A percentile compares a stretch with the other conserved stretches of the same genome.
phyloP scores from a whole-genome alignment of 495 filamentous ascomycete species.

The Daldinia concentrica region DNA sequence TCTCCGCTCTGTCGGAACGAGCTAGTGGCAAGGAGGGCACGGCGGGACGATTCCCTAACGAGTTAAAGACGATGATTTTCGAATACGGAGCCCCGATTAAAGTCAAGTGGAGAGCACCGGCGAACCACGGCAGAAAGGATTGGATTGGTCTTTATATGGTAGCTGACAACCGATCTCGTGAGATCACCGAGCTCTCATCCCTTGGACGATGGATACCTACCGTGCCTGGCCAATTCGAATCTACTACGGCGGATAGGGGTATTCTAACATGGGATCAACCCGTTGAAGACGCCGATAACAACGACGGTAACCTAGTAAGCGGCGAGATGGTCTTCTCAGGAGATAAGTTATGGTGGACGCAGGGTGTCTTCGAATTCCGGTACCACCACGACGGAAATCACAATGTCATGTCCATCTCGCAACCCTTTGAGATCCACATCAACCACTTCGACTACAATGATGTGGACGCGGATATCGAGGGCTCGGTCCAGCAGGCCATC shows the following conservation, averaged over 20 bases:
- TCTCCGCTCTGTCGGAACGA: conserved; percentile 59
- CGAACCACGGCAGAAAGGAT: conserved; percentile 90
- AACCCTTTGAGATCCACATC: conserved; percentile 91
- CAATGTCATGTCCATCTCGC: conserved; percentile 94
- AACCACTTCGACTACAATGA: conserved; percentile 76
- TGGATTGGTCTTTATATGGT: conserved; percentile 97
- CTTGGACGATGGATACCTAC: conserved; percentile 91
- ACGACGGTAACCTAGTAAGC: conserved; percentile 60
- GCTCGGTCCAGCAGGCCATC: conserved; percentile 58
- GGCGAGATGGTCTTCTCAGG: conserved; percentile 91
- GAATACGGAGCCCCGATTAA: conserved; percentile 92
- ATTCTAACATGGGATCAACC: conserved; percentile 74
- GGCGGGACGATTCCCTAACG: conserved; percentile 54
- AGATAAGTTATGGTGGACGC: conserved; percentile 97
- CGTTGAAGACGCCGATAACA: conserved; percentile 59
- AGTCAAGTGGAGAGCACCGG: conserved; percentile 90
- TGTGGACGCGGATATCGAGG: conserved; percentile 52
- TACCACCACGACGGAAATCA: conserved; percentile 96
- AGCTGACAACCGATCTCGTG: conserved; percentile 87
- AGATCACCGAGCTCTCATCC: conserved; percentile 82
- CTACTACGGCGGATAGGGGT: conserved; percentile 77
- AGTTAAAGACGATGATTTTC: conserved; percentile 76
- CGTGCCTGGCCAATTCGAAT: conserved; percentile 79
- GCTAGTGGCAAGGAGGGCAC: conserved; percentile 59
- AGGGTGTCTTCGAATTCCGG: conserved; percentile 93